Conservation (phyloP, 2,329 filamentous ascomycete species). For the Colletotrichum ledebouriae region DNA sequence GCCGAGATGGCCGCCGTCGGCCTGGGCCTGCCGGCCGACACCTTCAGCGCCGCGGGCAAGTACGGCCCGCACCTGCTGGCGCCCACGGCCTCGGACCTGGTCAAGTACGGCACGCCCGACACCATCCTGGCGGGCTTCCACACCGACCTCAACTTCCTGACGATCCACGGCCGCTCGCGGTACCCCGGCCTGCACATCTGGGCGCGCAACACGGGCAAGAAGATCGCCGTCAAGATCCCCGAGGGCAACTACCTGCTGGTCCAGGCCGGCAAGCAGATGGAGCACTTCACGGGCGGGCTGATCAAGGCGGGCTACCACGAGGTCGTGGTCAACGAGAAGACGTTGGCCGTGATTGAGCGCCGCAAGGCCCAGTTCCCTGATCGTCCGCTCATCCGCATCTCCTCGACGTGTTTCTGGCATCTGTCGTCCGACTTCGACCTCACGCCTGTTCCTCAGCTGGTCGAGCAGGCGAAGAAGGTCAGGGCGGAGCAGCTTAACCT, state of each 20-base stretch:
- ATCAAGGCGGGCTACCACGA: slow-evolving; percentile 74
- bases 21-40: slow-evolving; percentile 64
- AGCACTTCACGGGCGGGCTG: slow-evolving; percentile 71
- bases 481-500: slow-evolving; percentile 61
- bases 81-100: slow-evolving; percentile 70
- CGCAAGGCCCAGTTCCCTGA: slow-evolving; percentile 59
- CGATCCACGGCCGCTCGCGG: slow-evolving; percentile 73
- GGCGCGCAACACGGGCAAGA: slow-evolving; percentile 72
- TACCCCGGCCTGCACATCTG: slow-evolving; percentile 74
- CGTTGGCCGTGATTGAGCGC: slow-evolving; percentile 60
- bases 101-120: slow-evolving; percentile 64
- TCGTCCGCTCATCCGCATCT: slow-evolving; percentile 68
- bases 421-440: slow-evolving; percentile 69
- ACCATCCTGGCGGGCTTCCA: slow-evolving; percentile 75
- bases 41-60: slow-evolving; percentile 67
- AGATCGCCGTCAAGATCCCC: slow-evolving; percentile 71
- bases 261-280: slow-evolving; percentile 73
- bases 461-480: slow-evolving; percentile 58
- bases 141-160: slow-evolving; percentile 75
- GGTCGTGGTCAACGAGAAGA: slow-evolving; percentile 69
- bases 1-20: slow-evolving; percentile 72
- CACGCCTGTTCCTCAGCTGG: slow-evolving; percentile 63
- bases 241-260: slow-evolving; percentile 70
- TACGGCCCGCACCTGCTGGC: slow-evolving; percentile 74
- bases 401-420: slow-evolving; percentile 73